phyloP scores from a whole-genome alignment of 2,329 filamentous ascomycete genomes.

The Nothomitra cinnamomea region DNA sequence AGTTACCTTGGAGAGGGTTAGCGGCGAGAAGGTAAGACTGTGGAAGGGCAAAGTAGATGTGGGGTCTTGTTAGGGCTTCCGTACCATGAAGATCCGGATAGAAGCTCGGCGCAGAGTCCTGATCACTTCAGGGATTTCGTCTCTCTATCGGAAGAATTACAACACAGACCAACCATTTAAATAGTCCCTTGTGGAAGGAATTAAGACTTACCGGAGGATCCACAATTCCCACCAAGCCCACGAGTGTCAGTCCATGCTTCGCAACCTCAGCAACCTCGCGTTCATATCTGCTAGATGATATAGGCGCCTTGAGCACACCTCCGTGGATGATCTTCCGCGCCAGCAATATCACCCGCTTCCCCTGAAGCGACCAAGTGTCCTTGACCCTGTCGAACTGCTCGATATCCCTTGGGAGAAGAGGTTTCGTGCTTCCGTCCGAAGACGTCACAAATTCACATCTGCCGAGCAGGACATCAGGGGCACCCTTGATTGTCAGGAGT shows the following conservation, averaged over 20 bases:
- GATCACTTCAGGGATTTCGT: slow-evolving; percentile 41
- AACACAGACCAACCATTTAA: too few species aligned
- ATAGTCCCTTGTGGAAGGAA: too few species aligned
- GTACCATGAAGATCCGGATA: slow-evolving; percentile 61
- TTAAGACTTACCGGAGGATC: slow-evolving; percentile 32
- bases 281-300: slow-evolving; percentile 28
- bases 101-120: slow-evolving; percentile 50
- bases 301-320: slow-evolving; percentile 26
- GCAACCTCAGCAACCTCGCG: slow-evolving; percentile 38
- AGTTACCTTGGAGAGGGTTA: slow-evolving; percentile 34
- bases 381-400: slow-evolving; percentile 40
- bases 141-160: slow-evolving; percentile 18
- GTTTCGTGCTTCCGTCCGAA: slow-evolving; percentile 34
- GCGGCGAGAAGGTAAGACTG: too few species aligned
- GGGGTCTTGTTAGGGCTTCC: too few species aligned
- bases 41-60: too few species aligned
- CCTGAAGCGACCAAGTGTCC: slow-evolving; percentile 50
- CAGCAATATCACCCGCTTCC: slow-evolving; percentile 49
- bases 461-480: slow-evolving; percentile 53
- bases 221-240: slow-evolving; percentile 40
- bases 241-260: slow-evolving; percentile 30
- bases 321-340: slow-evolving; percentile 43
- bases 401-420: slow-evolving; percentile 30
- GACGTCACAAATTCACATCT: slow-evolving; percentile 42
- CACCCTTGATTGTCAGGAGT: slow-evolving; percentile 61